Conservation (phyloP, 371 early-diverging fungal genomes). For the Rhizopus stolonifer region DNA sequence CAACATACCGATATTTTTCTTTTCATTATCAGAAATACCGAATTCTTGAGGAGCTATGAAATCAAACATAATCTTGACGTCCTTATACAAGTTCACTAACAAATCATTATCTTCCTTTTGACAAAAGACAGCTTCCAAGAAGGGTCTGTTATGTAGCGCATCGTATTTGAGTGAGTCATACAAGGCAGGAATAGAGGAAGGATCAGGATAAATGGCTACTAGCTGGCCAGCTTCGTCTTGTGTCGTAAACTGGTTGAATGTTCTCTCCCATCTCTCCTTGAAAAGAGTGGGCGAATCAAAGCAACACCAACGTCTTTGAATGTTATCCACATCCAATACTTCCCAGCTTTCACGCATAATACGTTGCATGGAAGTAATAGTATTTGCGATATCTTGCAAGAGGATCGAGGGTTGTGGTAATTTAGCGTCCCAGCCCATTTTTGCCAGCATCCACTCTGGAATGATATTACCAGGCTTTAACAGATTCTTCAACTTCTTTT, state of each 20-base stretch:
- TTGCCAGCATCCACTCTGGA: conserved; percentile 38
- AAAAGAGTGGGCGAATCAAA: conserved; percentile 74
- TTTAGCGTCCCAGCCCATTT: conserved; percentile 55
- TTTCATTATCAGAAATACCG: conserved; percentile 83
- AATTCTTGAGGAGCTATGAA: conserved; percentile 93
- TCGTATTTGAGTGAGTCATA: conserved; percentile 97
- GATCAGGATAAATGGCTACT: conserved; percentile 54
- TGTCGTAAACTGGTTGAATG: conserved; percentile 81
- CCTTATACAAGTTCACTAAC: conserved; percentile 62
- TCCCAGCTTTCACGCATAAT: conserved; percentile 82
- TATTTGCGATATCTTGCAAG: conserved; percentile 67
- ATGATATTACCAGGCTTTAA: conserved; percentile 57
- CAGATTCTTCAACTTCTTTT: conserved; percentile 62
- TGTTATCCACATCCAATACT: conserved; percentile 49
- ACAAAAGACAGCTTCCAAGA: conserved; percentile 71
- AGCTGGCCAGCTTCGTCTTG: conserved; percentile 7
- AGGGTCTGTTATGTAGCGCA: conserved; percentile 88
- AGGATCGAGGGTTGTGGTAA: conserved; percentile 64
- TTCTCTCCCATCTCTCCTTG: conserved; percentile 94
- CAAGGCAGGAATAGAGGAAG: conserved; percentile 89
- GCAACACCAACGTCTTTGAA: conserved; percentile 81
- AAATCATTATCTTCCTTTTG: conserved; percentile 17
- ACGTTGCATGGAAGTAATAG: conserved; percentile 66
- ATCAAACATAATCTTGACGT: conserved; percentile 86
- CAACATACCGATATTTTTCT: conserved; percentile 83